These are phyloP conservation scores for Cornus florida DNA, from an alignment of 148 eudicot species.

Conservation along the genomic window DNA sequence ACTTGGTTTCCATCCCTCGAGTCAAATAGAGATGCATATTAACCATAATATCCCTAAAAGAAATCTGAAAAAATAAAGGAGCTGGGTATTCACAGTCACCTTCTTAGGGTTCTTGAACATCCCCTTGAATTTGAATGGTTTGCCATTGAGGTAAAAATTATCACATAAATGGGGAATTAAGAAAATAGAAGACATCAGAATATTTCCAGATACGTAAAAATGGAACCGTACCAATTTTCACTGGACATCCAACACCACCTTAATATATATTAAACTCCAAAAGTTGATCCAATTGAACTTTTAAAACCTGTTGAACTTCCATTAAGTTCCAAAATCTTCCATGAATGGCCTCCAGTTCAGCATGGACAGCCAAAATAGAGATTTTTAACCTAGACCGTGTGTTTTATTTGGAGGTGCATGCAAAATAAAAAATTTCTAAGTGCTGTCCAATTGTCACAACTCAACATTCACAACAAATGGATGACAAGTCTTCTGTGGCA, in stretches of 20 bases:
- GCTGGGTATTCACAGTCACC: too few relatives aligned
- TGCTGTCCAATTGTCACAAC: not conserved
- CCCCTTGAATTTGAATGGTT: not conserved
- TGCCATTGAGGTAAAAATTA: not conserved
- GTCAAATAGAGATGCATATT: not conserved
- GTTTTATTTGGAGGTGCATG: conserved; percentile 1
- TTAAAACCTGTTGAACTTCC: not conserved
- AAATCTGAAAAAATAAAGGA: too few relatives aligned
- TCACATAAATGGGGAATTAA: not conserved
- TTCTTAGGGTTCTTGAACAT: too few relatives aligned
- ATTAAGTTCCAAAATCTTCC: not conserved
- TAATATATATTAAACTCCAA: not conserved
- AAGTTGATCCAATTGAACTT: not conserved
- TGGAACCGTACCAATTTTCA: not conserved
- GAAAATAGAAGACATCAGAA: not conserved
- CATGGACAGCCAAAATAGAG: not conserved
- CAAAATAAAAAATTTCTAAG: not conserved
- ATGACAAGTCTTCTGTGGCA: not conserved
- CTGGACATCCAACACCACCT: not conserved
- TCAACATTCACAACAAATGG: not conserved
- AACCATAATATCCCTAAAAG: too few relatives aligned
- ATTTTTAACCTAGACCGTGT: not conserved
- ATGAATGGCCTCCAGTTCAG: not conserved
- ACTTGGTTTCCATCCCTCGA: not conserved
- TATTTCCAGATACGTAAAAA: not conserved